Evolutionary conservation across 768 basidiomycete genomes (phyloP), one percentile per base, ranked within the genome.

Genomic region (Leccinum boreale): DNA sequence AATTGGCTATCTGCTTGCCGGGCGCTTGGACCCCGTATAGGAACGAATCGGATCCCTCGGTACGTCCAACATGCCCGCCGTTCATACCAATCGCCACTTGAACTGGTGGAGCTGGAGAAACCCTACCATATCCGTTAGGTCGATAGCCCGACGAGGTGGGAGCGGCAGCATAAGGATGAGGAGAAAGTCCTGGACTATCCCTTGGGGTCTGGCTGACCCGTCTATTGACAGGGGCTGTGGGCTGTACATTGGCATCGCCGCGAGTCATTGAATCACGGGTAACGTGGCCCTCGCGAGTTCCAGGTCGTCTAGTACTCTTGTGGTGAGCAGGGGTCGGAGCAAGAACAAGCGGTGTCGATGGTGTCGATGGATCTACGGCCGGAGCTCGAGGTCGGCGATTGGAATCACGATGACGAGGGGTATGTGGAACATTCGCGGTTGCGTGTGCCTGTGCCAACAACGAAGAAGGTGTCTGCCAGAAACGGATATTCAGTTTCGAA

Each of bases 101-200:
- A 19, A 75, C 52, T 48, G 78, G 77, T 50, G 63, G 53, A 55
- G 61, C 65, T 46, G 84, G 77, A 4, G 85, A 86, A 56, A 79
- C 79, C 42, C 85, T 80, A 23, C 82, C 87, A 60, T 85, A 89
- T 55, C 72, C 69, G 58, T 72, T 70, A 36, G 74, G 71, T 17
- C 86, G 84, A 67, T 85, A 85, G 3, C 81, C 83, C 45, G 76
- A 80, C 1, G 82, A 75, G 56, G 78, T 81, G 6, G 85, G 82
- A 7, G 85, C 82, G 35, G 81, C 77, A 9, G 89, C 90, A 56
- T 91, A 92, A 31, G 90, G 90, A 67, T 92, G 90, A 29, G 85
- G 75, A 19, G 79, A 73, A 42, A 86, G 77, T 10, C 78, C 79
- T 29, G 69, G 76, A 17, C 67, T 65, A 31, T 81, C 80, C 54